Percentiles rank a stretch among this genome's conserved stretches.
phyloP scores from a whole-genome alignment of 2,329 filamentous ascomycete genomes.

The Stagonosporopsis tanaceti region DNA sequence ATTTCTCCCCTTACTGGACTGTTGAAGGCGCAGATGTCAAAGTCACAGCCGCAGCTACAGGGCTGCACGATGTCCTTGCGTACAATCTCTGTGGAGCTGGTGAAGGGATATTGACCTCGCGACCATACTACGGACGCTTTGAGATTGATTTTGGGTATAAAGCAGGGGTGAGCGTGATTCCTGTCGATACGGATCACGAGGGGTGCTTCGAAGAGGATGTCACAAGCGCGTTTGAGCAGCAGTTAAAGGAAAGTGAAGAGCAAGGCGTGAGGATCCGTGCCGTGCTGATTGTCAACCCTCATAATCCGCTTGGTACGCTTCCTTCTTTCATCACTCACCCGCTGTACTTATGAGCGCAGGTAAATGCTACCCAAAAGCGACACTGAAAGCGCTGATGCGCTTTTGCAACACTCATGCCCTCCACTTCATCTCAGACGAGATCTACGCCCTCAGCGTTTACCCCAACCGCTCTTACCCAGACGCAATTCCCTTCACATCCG shows the following conservation, averaged over 20 bases:
- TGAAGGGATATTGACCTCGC: constrained; percentile 57
- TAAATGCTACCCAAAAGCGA: constrained; percentile 44
- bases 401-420: constrained; percentile 60
- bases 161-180: constrained; percentile 35
- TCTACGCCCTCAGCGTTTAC: constrained; percentile 65
- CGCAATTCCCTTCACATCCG: constrained; percentile 31
- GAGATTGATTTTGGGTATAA: constrained; percentile 58
- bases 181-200: constrained; percentile 27
- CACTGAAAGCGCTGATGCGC: constrained; percentile 54
- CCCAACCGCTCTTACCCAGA: constrained; percentile 10
- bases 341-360: background rate
- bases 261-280: background rate
- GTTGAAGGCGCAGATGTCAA: constrained; percentile 51
- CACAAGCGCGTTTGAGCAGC: background rate
- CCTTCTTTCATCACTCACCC: background rate
- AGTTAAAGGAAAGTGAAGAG: background rate
- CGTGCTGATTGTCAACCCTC: constrained; percentile 6
- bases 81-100: constrained; percentile 54
- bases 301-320: constrained; percentile 10
- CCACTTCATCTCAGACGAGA: constrained; percentile 66
- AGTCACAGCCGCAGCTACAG: constrained; percentile 53
- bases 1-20: constrained; percentile 10
- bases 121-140: constrained; percentile 60
- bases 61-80: constrained; percentile 54
- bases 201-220: constrained; percentile 15